Base-by-base conservation (phyloP, 768 basidiomycete genomes). In the Lentinula guzmanii region DNA sequence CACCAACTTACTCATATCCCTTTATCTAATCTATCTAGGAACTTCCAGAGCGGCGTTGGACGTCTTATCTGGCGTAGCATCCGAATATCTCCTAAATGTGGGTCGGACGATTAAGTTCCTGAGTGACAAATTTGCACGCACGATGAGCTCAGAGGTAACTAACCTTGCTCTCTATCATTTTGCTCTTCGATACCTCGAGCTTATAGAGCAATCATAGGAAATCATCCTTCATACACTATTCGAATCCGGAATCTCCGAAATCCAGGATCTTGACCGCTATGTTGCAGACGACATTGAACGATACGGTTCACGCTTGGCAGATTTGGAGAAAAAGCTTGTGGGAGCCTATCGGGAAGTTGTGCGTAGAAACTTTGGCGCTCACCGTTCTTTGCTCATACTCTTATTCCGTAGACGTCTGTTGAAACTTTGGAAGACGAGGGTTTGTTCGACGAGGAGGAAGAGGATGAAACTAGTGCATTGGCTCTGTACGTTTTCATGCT, bases 201-300 rank as follows among this genome's bases (percentile, higher is more conserved):
- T 33, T 35, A 58, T 31, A 43, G 39, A 1, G 9, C 11, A 18
- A 21, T 35, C 46, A n/a, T 62, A 96, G 93, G 93, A 96, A 86
- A 95, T 97, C 37, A 86, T 96, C 41, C 80, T 95, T 1, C 93
- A 96, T 70, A 90, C 93, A 0, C 76, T 98, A 16, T 92, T 95
- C 65, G 93, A 97, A 74, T 91, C 90, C 62, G 95, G 95, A 4
- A 85, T 83, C 6, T 85, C 91, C 0, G 82, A 85, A 60, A 76
- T 94, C 8, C 80, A 86, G 67, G 89, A 91, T 63, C 82, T 98
- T 1, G 93, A 95, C 66, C 81, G 86, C 11, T 95, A 97, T 70
- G 84, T 98, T 69, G 84, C 84, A 53, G 95, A 98, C 63, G 96
- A 97, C 63, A 81, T 98, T 43, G 79, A 93, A 66, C 82, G 91